A percentile compares a stretch with the other conserved stretches of the same genome.
Evolutionary conservation across 176 grass and related monocot species (phyloP).

Genomic region (Musa acuminata): DNA sequence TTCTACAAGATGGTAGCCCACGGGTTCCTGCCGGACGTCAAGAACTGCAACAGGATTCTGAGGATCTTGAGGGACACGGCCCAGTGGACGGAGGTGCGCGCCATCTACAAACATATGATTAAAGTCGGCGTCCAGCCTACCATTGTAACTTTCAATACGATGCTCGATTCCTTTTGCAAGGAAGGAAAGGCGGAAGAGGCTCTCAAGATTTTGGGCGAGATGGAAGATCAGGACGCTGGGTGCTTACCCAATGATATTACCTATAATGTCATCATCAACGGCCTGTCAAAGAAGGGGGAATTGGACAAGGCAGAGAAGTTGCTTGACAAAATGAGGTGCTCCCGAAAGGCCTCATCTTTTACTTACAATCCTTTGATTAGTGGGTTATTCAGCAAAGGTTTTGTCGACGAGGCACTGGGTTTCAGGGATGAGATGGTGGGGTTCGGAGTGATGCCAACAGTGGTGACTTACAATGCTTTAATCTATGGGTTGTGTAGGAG

Average conservation of each 20-base stretch:
- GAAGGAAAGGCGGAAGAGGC: slow-evolving; percentile 36
- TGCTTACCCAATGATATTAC: slow-evolving; percentile 47
- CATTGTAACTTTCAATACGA: slow-evolving; percentile 47
- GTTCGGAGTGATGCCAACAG: slow-evolving; percentile 24
- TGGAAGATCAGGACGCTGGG: slow-evolving; percentile 22
- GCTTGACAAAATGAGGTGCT: slow-evolving; percentile 34
- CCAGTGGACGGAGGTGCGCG: slow-evolving; percentile 30
- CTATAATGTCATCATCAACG: slow-evolving; percentile 51
- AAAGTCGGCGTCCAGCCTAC: slow-evolving; percentile 30
- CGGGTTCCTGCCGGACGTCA: slow-evolving; percentile 29
- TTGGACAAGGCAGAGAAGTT: slow-evolving; percentile 36
- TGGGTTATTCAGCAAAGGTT: slow-evolving; percentile 35
- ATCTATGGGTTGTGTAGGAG: slow-evolving; percentile 46
- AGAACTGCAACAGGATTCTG: slow-evolving; percentile 46
- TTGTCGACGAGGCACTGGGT: slow-evolving; percentile 22
- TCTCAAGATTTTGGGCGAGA: slow-evolving; percentile 34
- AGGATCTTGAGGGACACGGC: slow-evolving; percentile 23
- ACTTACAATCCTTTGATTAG: slow-evolving; percentile 59
- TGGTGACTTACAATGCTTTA: slow-evolving; percentile 41
- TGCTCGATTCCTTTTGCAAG: slow-evolving; percentile 60
- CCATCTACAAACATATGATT: slow-evolving; percentile 29
- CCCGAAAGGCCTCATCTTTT: slow-evolving; percentile 29
- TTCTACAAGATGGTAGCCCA: slow-evolving; percentile 40
- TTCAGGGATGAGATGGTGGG: slow-evolving; percentile 40
- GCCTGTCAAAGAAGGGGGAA: slow-evolving; percentile 35